Evolutionary conservation across 495 filamentous ascomycete genomes (phyloP).

Genomic region (Lophiostoma macrostomum): DNA sequence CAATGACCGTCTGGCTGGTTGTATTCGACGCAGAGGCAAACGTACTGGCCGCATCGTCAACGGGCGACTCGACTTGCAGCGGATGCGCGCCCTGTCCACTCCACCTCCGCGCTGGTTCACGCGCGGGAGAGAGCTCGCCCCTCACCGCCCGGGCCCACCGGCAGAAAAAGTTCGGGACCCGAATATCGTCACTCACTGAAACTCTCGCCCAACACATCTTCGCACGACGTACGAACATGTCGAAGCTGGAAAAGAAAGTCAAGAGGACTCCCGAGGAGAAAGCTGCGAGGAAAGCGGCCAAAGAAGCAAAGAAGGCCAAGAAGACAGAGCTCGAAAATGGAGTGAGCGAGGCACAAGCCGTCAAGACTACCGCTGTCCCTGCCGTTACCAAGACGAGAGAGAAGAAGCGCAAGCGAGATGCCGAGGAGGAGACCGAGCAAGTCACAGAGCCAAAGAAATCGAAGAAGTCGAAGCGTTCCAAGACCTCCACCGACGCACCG

Average conservation of each 20-base stretch:
- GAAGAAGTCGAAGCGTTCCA: slow-evolving; percentile 24
- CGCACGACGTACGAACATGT: slow-evolving; percentile 4
- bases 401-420: slow-evolving; percentile 18
- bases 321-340: too few species aligned
- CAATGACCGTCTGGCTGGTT: slow-evolving; percentile 5
- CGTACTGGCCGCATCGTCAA: slow-evolving; percentile 20
- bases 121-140: slow-evolving; percentile 7
- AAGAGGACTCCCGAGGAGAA: too few species aligned
- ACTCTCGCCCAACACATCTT: not conserved
- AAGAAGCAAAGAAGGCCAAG: not conserved
- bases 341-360: too few species aligned
- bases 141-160: slow-evolving; percentile 29
- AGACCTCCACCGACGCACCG: too few species aligned
- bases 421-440: slow-evolving; percentile 12
- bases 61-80: not conserved
- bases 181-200: not conserved
- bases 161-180: slow-evolving; percentile 26
- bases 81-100: too few species aligned
- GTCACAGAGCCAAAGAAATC: slow-evolving; percentile 17
- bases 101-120: too few species aligned
- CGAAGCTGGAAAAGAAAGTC: slow-evolving; percentile 4
- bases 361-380: too few species aligned
- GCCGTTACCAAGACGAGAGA: slow-evolving; percentile 3
- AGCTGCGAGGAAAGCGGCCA: not conserved
- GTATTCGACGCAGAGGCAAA: slow-evolving; percentile 11